Conservation (phyloP, 495 filamentous ascomycete genomes). For the Aspergillus coremiiformis region DNA sequence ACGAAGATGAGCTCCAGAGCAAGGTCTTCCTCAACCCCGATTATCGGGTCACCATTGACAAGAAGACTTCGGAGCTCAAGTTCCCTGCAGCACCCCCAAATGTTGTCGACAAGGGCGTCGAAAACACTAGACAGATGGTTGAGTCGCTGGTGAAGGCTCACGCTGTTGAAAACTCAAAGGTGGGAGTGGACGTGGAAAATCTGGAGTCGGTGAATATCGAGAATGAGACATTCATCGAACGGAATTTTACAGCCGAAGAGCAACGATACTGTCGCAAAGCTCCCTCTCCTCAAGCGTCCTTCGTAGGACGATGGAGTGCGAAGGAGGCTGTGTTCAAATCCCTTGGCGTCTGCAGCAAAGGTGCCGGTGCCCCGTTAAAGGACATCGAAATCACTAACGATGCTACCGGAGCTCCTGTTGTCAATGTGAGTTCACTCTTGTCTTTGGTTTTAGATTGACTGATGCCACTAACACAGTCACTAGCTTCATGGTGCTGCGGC, state of each 20-base stretch:
- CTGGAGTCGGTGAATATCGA: slow-evolving; percentile 78
- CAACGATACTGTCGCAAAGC: slow-evolving; percentile 78
- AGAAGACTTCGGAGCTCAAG: slow-evolving; percentile 68
- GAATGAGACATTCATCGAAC: slow-evolving; percentile 88
- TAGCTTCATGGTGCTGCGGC: slow-evolving; percentile 78
- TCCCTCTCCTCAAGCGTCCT: slow-evolving; percentile 68
- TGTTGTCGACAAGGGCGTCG: slow-evolving; percentile 44
- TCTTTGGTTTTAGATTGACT: not conserved
- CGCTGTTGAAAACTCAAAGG: slow-evolving; percentile 64
- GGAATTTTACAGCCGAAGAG: slow-evolving; percentile 85
- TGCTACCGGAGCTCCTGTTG: slow-evolving; percentile 71
- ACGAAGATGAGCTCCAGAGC: slow-evolving; percentile 76
- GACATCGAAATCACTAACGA: slow-evolving; percentile 89
- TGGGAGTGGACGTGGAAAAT: slow-evolving; percentile 89
- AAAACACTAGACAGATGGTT: slow-evolving; percentile 66
- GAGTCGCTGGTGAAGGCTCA: slow-evolving; percentile 70
- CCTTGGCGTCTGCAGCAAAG: slow-evolving; percentile 78
- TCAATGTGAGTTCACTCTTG: slow-evolving; percentile 58
- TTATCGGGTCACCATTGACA: slow-evolving; percentile 75
- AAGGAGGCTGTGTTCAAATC: slow-evolving; percentile 99
- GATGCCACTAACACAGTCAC: slow-evolving; percentile 31
- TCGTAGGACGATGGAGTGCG: slow-evolving; percentile 89
- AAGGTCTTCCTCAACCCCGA: slow-evolving; percentile 92
- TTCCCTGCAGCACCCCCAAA: slow-evolving; percentile 61
- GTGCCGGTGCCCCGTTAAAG: slow-evolving; percentile 80